Base-by-base conservation (phyloP, 495 filamentous ascomycete genomes). In the Talaromyces ruber region DNA sequence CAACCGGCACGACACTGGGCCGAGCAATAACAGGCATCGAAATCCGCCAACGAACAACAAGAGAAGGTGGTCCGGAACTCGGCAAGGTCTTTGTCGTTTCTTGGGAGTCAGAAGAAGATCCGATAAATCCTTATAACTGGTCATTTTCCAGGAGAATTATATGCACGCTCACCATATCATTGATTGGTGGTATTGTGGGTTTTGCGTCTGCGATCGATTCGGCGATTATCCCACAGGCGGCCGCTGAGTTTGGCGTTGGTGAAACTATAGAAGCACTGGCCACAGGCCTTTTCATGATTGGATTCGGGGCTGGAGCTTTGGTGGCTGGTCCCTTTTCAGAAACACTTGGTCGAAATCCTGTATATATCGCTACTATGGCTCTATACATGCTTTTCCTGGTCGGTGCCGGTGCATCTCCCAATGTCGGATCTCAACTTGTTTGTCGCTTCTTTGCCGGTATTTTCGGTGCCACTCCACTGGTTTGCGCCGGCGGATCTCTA, bases 251-350 rank as follows among this genome's bases (percentile, higher is more conserved):
- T 62, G 72, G 76, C 6, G 80, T 83, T 21, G 77, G 75, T 59
- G 73, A 82, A 29, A 79, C 85, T 3, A 75, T 76, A 0, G 83
- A 82, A 59, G 77, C 78, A 18, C 69, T 87, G 3, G 78, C 81
- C 11, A 83, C 81, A 62, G 83, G 82, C 5, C 52, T 88, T 2
- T 90, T 84, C 63, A 74, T 91, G 0, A 69, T 85, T 34, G 88
- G 86, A 3, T 89, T 89, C 65, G 86, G 82, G 0, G 67, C 76
- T 14, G 88, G 77, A 12, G 74, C 75, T 0, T 67, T 84, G 1
- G 71, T 82, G 47, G 76, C 78, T n/a, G 80, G 81, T 9, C 81
- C 82, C 0, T 60, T 84, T 9, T 81, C 75, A 25, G 88, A 90
- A 63, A 87, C 85, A 2, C 67, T 88, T 16, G 81, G 80, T 18